phyloP scores from a whole-genome alignment of 345 rosid species.

The Eucalyptus globulus region DNA sequence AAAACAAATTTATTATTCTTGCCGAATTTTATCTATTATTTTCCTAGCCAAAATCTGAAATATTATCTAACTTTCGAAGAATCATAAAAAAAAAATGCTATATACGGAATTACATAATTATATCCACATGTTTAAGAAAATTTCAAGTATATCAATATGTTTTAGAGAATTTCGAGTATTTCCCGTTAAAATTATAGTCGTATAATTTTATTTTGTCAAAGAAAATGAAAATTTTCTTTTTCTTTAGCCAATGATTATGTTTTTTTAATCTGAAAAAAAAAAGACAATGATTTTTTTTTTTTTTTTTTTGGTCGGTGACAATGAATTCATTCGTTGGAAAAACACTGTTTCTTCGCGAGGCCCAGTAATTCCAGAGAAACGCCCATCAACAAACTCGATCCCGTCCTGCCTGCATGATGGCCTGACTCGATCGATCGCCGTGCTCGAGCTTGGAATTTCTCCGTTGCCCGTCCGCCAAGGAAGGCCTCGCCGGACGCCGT shows the following conservation, averaged over 20 bases:
- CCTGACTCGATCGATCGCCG: background rate
- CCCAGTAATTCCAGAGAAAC: background rate
- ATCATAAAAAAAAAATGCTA: background rate
- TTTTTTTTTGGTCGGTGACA: background rate
- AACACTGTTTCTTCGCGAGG: background rate
- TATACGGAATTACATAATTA: background rate
- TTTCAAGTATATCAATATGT: background rate
- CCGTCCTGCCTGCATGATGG: background rate
- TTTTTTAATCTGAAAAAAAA: background rate
- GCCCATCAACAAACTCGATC: background rate
- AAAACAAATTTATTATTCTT: too few species aligned
- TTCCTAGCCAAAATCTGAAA: background rate
- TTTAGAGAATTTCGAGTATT: background rate
- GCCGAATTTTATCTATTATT: too few species aligned
- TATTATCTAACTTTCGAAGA: background rate
- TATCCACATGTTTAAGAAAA: background rate
- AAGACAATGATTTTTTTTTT: background rate
- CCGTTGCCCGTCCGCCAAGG: background rate
- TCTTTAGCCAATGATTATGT: background rate
- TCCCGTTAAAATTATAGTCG: background rate
- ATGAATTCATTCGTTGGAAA: background rate
- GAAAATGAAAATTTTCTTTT: background rate
- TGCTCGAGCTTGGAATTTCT: background rate
- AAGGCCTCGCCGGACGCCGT: background rate
- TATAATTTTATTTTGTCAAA: background rate